Evolutionary conservation across 306 rosid species (phyloP).

Genomic region (Inga leiocalycina): DNA sequence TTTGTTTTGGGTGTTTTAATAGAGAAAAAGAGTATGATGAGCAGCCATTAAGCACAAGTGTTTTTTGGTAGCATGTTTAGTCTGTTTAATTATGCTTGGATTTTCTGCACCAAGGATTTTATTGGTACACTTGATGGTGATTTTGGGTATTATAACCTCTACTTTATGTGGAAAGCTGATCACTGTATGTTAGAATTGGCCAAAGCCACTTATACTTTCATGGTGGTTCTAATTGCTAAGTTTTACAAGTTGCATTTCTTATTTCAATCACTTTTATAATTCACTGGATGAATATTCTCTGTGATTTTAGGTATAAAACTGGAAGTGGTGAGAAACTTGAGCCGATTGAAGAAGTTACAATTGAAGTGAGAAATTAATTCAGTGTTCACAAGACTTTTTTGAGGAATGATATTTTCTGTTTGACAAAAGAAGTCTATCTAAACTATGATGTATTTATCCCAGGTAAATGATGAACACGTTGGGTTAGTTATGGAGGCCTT

Average conservation of each 20-base stretch:
- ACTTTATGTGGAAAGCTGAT: background rate
- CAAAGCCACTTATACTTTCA: background rate
- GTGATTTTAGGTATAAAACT: slow-evolving; percentile 77
- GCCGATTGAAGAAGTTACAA: slow-evolving; percentile 95
- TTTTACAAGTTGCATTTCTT: background rate
- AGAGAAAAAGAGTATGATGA: slow-evolving; percentile 15
- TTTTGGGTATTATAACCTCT: background rate
- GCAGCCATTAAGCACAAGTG: slow-evolving; percentile 22
- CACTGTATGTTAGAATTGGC: background rate
- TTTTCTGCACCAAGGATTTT: background rate
- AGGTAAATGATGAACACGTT: slow-evolving; percentile 96
- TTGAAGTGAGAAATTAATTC: slow-evolving; percentile 64
- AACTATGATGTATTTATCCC: slow-evolving; percentile 29
- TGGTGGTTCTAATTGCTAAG: background rate
- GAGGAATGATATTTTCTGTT: background rate
- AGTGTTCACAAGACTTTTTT: slow-evolving; percentile 4
- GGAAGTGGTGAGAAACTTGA: slow-evolving; percentile 80
- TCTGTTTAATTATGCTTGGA: background rate
- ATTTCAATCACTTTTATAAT: background rate
- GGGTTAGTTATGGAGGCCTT: slow-evolving; percentile 96
- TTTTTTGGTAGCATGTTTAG: background rate
- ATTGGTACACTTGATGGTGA: background rate
- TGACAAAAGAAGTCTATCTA: background rate
- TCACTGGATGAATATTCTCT: slow-evolving; percentile 20
- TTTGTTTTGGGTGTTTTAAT: slow-evolving; percentile 25